phyloP scores from a whole-genome alignment of 2,329 filamentous ascomycete genomes.

The Trichoderma sp. region DNA sequence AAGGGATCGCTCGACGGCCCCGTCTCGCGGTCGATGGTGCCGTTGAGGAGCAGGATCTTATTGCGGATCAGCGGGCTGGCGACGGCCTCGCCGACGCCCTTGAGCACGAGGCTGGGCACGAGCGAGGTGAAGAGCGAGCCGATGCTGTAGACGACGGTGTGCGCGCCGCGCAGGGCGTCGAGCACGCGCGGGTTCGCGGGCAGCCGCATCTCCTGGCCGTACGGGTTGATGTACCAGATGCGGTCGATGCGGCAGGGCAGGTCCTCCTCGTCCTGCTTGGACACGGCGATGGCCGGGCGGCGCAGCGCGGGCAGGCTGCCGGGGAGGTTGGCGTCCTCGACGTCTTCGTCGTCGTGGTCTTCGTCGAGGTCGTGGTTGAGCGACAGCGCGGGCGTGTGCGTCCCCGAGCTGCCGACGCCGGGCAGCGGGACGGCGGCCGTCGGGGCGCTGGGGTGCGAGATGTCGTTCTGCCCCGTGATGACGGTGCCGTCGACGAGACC shows the following conservation, averaged over 20 bases:
- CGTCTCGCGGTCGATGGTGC: conserved; percentile 82
- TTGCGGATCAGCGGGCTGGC: conserved; percentile 52
- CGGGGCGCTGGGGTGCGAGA: conserved; percentile 77
- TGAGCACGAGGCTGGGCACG: conserved; percentile 76
- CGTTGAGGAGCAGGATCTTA: conserved; percentile 85
- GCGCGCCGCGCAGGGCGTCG: conserved; percentile 63
- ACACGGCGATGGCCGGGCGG: conserved; percentile 79
- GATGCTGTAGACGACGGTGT: conserved; percentile 84
- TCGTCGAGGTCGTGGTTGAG: conserved; percentile 53
- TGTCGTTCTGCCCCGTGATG: conserved; percentile 91
- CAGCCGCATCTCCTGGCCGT: conserved; percentile 92
- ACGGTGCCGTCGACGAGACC: conserved; percentile 73
- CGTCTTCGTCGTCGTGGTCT: conserved; percentile 52
- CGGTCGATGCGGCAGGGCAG: conserved; percentile 75
- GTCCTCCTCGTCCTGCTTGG: conserved; percentile 74
- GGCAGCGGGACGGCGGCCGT: conserved; percentile 48
- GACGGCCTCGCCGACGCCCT: conserved; percentile 68
- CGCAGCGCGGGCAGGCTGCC: conserved; percentile 79
- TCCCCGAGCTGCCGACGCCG: conserved; percentile 27
- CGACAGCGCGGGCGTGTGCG: conserved; percentile 37
- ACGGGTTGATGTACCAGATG: conserved; percentile 97
- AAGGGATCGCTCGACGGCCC: conserved; percentile 68
- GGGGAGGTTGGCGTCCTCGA: conserved; percentile 80
- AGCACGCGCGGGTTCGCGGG: conserved; percentile 80
- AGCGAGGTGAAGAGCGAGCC: conserved; percentile 93